phyloP scores from a whole-genome alignment of 208 protist species.

The Phytomonas francai region DNA sequence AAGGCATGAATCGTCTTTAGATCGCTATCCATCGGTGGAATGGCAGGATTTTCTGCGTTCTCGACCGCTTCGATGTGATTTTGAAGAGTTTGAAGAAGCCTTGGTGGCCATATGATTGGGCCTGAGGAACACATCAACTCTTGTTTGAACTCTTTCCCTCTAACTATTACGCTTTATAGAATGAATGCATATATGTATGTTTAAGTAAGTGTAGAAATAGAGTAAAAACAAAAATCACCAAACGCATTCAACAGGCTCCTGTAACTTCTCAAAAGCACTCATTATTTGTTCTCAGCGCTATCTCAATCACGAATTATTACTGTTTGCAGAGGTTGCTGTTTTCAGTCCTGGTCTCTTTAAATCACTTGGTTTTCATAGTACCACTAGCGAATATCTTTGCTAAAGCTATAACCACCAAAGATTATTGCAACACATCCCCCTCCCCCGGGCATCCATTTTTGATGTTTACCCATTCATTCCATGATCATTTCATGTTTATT shows the following conservation, averaged over 20 bases:
- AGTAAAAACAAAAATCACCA: constrained; percentile 8
- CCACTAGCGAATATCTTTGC: not conserved
- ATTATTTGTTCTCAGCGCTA: not conserved
- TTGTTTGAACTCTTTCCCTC: not conserved
- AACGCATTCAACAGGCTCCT: not conserved
- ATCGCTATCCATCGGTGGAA: constrained; percentile 28
- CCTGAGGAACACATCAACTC: not conserved
- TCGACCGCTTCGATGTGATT: constrained; percentile 55
- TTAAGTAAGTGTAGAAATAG: constrained; percentile 8
- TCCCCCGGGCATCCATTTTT: not conserved
- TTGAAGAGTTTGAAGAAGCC: constrained; percentile 32
- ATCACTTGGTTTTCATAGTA: not conserved
- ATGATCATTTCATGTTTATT: not conserved
- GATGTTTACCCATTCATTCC: not conserved
- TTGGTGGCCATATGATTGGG: constrained; percentile 43
- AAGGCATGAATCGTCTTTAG: constrained; percentile 43
- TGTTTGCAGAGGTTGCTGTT: not conserved
- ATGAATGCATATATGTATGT: constrained; percentile 1
- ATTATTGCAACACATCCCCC: not conserved
- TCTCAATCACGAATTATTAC: not conserved
- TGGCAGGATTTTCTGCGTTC: constrained; percentile 31
- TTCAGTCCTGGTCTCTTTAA: not conserved
- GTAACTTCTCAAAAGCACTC: not conserved
- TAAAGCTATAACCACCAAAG: not conserved
- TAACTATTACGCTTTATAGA: not conserved